A percentile compares a stretch with the other conserved stretches of the same genome.
These are phyloP conservation scores for Stephania cephalantha DNA, from an alignment of 164 flowering plant species.

Conservation along the genomic window DNA sequence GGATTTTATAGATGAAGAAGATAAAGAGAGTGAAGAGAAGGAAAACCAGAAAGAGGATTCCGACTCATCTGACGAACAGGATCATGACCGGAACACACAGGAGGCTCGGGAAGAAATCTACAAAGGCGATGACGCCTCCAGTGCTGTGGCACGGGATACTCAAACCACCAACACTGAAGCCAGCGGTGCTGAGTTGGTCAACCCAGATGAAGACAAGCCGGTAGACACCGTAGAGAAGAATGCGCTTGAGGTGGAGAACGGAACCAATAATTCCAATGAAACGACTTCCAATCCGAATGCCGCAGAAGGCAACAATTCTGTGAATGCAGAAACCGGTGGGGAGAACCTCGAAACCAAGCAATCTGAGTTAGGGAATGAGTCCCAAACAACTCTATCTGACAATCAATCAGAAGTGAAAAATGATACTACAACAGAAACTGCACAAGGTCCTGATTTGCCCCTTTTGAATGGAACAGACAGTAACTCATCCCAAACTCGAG, in stretches of 20 bases:
- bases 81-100: conserved; percentile 40
- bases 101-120: conserved; percentile 83
- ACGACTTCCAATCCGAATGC: conserved; percentile 12
- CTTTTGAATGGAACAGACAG: conserved; percentile 16
- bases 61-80: conserved; percentile 34
- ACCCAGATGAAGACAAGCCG: conserved; percentile 18
- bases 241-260: too few relatives aligned
- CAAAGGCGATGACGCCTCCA: conserved; percentile 69
- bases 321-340: conserved; percentile 13
- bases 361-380: neutral
- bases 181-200: conserved; percentile 19
- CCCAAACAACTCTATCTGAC: conserved; percentile 18
- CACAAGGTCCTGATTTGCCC: conserved; percentile 9
- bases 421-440: conserved; percentile 2
- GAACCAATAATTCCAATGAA: conserved; percentile 7
- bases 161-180: conserved; percentile 24
- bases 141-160: conserved; percentile 42
- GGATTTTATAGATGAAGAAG: conserved; percentile 16
- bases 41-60: conserved; percentile 22
- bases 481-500: conserved; percentile 9
- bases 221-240: conserved; percentile 12
- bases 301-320: conserved; percentile 18
- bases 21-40: conserved; percentile 25
- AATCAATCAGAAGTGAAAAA: conserved; percentile 23
- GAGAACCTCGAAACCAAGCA: conserved; percentile 15